A percentile compares a stretch with the other conserved stretches of the same genome.
Conservation (phyloP, 208 protist species). For the Trypanosoma scelopori region DNA sequence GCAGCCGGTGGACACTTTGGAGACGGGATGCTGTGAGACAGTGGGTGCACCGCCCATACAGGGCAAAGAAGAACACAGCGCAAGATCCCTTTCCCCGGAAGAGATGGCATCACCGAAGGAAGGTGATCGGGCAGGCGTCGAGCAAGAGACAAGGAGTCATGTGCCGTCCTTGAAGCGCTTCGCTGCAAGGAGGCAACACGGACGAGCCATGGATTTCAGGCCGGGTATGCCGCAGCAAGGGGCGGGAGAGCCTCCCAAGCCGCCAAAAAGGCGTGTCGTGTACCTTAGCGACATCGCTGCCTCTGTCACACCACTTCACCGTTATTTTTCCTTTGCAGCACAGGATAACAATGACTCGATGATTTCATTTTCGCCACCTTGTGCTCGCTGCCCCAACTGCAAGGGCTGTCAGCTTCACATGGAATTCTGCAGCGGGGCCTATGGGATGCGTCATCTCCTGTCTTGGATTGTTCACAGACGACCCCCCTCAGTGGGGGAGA, state of each 20-base stretch:
- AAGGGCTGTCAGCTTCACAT: constrained; percentile 30
- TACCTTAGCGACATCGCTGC: constrained; percentile 11
- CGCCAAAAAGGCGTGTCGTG: neutral
- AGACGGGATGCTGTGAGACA: too few species aligned
- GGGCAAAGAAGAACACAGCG: neutral
- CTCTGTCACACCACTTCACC: constrained; percentile 13
- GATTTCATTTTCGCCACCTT: neutral
- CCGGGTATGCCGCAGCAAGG: neutral
- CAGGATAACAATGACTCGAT: neutral
- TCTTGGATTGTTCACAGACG: constrained; percentile 22
- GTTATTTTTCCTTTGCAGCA: constrained; percentile 22
- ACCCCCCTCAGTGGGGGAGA: constrained; percentile 7
- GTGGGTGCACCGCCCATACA: too few species aligned
- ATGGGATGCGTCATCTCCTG: constrained; percentile 27
- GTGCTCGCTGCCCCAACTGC: constrained; percentile 31
- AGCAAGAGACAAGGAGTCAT: too few species aligned
- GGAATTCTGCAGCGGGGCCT: constrained; percentile 32
- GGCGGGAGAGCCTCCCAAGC: neutral
- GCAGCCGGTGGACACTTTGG: too few species aligned
- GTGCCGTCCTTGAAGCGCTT: neutral
- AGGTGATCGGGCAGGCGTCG: too few species aligned
- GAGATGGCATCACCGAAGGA: neutral
- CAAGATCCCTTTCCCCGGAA: neutral
- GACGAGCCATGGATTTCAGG: neutral
- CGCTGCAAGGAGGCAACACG: neutral